Conservation (phyloP, 139 green algal species). For the Pseudopediastrum boryanum region DNA sequence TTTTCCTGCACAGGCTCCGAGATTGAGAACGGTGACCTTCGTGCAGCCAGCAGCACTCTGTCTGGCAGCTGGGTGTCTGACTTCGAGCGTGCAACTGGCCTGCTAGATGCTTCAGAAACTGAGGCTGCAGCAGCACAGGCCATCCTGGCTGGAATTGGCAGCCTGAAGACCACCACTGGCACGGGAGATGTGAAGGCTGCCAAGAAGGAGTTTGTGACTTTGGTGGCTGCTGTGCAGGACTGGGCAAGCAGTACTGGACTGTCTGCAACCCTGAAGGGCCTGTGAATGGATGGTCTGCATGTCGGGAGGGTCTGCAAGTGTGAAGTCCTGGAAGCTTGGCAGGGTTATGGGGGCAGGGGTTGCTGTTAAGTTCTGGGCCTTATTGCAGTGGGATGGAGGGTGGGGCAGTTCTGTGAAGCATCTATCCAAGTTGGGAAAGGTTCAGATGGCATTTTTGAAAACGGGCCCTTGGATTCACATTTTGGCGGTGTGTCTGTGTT, state of each 20-base stretch:
- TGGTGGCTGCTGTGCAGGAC: conserved; percentile 48
- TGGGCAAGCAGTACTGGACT: conserved; percentile 55
- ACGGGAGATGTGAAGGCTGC: conserved; percentile 43
- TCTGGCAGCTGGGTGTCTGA: conserved; percentile 57
- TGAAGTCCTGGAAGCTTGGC: too few species aligned
- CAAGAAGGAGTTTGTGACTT: conserved; percentile 62
- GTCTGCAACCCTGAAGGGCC: conserved; percentile 30
- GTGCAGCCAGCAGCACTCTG: conserved; percentile 44
- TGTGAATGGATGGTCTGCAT: too few species aligned
- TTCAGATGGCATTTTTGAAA: too few species aligned
- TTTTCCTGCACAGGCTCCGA: conserved; percentile 37
- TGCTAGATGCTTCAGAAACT: conserved; percentile 16
- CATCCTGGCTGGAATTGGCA: conserved; percentile 44
- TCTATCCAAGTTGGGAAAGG: too few species aligned
- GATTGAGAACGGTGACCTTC: conserved; percentile 58
- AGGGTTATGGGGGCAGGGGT: too few species aligned
- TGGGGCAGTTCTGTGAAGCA: too few species aligned
- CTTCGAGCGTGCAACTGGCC: conserved; percentile 38
- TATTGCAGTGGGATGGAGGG: too few species aligned
- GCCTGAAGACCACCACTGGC: conserved; percentile 26
- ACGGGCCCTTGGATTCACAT: too few species aligned
- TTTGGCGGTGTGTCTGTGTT: too few species aligned
- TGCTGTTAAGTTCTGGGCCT: too few species aligned
- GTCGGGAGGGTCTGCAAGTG: too few species aligned
- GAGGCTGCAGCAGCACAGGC: conserved; percentile 12